A percentile compares a stretch with the other conserved stretches of the same genome.
Evolutionary conservation across 78 protist species (phyloP).

Genomic region (Dictyostelium purpureum): DNA sequence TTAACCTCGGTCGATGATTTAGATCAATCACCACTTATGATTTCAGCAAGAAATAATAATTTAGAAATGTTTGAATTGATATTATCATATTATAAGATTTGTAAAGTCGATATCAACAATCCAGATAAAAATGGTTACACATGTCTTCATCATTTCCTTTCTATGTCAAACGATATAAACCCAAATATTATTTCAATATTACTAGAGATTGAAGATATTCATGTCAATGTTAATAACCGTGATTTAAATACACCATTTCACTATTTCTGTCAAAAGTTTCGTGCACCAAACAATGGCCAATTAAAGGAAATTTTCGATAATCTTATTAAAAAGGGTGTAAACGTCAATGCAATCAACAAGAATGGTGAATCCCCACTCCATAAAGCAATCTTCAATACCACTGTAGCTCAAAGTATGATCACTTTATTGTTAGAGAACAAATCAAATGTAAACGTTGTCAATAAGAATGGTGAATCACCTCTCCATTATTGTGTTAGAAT

Average conservation of each 20-base stretch:
- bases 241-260: conserved; percentile 85
- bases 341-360: conserved; percentile 74
- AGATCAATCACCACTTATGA: conserved; percentile 41
- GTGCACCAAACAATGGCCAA: conserved; percentile 10
- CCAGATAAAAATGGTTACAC: conserved; percentile 80
- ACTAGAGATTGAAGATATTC: conserved; percentile 45
- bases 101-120: conserved; percentile 69
- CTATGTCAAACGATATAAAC: conserved; percentile 31
- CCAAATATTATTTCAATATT: conserved; percentile 5
- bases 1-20: conserved; percentile 15
- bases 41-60: conserved; percentile 31
- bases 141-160: conserved; percentile 59
- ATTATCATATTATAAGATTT: conserved; percentile 12
- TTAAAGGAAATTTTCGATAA: conserved; percentile 55
- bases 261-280: conserved; percentile 84
- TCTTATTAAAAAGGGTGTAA: conserved; percentile 46
- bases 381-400: conserved; percentile 78
- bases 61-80: conserved; percentile 61
- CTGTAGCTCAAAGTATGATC: conserved; percentile 38
- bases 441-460: conserved; percentile 61
- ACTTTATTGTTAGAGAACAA: conserved; percentile 36
- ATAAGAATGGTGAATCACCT: conserved; percentile 65
- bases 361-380: conserved; percentile 87
- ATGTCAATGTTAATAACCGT: conserved; percentile 71
- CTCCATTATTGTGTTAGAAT: conserved; percentile 84